Base-by-base conservation (phyloP, 2,329 filamentous ascomycete genomes). In the Ophiostoma sp. region DNA sequence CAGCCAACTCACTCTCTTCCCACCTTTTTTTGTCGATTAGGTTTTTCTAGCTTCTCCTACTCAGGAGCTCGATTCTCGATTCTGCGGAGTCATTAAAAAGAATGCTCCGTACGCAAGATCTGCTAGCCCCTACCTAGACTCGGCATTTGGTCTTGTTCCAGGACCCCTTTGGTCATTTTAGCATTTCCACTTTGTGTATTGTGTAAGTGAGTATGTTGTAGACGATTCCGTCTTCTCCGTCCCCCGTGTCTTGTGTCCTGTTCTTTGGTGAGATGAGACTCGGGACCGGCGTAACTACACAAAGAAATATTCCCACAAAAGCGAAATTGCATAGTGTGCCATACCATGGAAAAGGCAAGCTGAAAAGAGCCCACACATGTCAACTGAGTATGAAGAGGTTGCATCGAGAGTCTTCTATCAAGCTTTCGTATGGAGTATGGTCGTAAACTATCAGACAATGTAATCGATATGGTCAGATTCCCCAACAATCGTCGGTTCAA, bases 121-220 rank as follows among this genome's bases (percentile, higher is more conserved):
- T 48, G 33, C 19, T 15, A 3, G 39, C 22, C 42, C 25, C 63
- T n/a, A n/a, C 45, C 28, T 55, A n/a, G 52, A 15, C 25, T 63
- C 69, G 69, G 69, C 69, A 71, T 61, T 71, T 59, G 69, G 9
- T 31, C 36, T 25, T 45, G 61, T 36, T 39, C 19, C 12, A 31
- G 28, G 5, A n/a, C 28, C 66, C 66, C 45, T 28, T 36, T n/a
- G 45, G 12, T 25, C 45, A 52, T 52, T 69, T 69, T 9, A 63
- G n/a, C 8, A 5, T 52, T 50, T 50, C 11, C 33, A 12, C 39
- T 22, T 12, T 22, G 64, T 69, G 9, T 28, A 19, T 17, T 33
- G 25, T 59, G n/a, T 9, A 15, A 22, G 19, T 22, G 19, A 22
- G 9, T 36, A 33, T 22, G 4, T 15, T 25, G 25, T 25, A 3